These are phyloP conservation scores for Suaeda aralocaspica DNA, from an alignment of 148 eudicot genomes.

Conservation along the genomic window DNA sequence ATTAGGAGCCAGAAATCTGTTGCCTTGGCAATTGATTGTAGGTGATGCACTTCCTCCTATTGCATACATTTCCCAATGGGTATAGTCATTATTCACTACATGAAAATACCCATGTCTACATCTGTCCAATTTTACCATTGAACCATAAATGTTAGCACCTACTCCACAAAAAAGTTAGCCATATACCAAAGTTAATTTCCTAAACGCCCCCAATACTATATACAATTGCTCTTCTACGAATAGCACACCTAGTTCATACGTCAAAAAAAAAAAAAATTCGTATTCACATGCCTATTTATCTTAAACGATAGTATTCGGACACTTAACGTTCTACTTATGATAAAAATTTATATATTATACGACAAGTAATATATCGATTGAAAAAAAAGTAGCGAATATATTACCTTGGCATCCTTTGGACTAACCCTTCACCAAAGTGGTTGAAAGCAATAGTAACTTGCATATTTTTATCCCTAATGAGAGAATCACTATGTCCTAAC, in stretches of 20 bases:
- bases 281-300: too few species aligned
- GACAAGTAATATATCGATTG: too few species aligned
- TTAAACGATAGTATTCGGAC: too few species aligned
- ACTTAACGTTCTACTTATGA: too few species aligned
- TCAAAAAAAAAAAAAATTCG: too few species aligned
- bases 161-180: too few species aligned
- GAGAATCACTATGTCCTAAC: conserved; percentile 51
- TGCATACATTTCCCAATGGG: conserved; percentile 71
- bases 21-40: conserved; percentile 67
- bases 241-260: too few species aligned
- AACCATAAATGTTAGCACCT: too few species aligned
- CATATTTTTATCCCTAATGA: conserved; percentile 52
- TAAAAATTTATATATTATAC: too few species aligned
- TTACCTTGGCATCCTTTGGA: conserved; percentile 81
- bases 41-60: conserved; percentile 68
- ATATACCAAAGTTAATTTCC: too few species aligned
- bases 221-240: too few species aligned
- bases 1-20: conserved; percentile 64
- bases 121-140: conserved; percentile 23
- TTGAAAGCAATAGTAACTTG: conserved; percentile 73
- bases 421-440: conserved; percentile 78
- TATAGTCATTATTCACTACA: conserved; percentile 74
- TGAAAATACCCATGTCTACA: conserved; percentile 70
- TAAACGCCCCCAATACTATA: too few species aligned
- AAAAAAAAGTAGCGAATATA: neutral